Base-by-base conservation (phyloP, 306 rosid species). In the Dalbergia oliveri region DNA sequence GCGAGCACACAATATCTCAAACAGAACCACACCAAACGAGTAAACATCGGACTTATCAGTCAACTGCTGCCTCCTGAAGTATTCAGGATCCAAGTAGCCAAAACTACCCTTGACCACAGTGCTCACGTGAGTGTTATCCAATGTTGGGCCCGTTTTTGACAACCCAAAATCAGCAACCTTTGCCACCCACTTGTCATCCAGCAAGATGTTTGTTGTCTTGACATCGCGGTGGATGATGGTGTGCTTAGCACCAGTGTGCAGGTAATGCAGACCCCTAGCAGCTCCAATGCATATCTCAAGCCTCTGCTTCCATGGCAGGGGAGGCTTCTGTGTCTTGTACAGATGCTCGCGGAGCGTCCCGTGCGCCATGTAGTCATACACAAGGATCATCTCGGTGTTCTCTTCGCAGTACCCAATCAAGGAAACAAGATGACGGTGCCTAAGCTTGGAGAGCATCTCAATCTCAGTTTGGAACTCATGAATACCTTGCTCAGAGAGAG, bases 401-500 rank as follows among this genome's bases (percentile, higher is more conserved):
- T 92, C 97, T 65, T 88, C 94, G 8, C 97, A 92, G 54, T 90
- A 92, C 66, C 97, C 97, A 63, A 92, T 92, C 73, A 92, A 74
- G 0, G 97, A 92, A 67, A 92, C 97, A 51, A 92, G 93, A 76
- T 92, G 97, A 62, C 94, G 88, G 69, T 92, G 97, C 19, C 97
- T 92, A 69, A 92, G 94, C 77, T 92, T 88, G 19, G 97, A 92
- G 39, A 92, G 93, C 97, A 92, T 92, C 70, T 92, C 94, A 76
- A 92, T 92, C 89, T 92, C 97, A n/a, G 97, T 92, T 61, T 90
- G 97, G 76, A 92, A 92, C 57, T 92, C 97, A 37, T 92, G 91
- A 18, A 90, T 91, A 6, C 97, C 97, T 80, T 92, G 94, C 67
- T 90, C 94, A 12, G 97, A 90, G 33, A 92, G 92, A 43, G 97